Conservation (phyloP, 805 yeast genomes). For the Jamesozyma jinghongensis region DNA sequence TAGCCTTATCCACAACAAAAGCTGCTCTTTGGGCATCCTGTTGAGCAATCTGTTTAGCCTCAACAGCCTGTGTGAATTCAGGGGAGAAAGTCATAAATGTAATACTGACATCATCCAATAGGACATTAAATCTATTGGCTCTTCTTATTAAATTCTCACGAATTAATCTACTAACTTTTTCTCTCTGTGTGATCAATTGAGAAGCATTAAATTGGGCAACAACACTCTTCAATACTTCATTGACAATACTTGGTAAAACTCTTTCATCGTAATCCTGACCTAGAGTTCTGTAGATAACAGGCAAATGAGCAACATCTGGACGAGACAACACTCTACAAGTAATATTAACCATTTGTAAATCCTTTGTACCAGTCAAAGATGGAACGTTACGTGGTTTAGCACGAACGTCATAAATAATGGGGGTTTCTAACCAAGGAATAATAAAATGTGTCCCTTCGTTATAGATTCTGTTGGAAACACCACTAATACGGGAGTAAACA, state of each 20-base stretch:
- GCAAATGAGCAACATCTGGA: conserved; percentile 72
- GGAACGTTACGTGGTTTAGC: conserved; percentile 96
- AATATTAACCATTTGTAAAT: conserved; percentile 96
- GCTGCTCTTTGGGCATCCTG: conserved; percentile 99
- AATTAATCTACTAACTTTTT: conserved; percentile 82
- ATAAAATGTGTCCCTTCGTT: conserved; percentile 93
- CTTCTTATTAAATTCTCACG: conserved; percentile 86
- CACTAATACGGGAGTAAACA: conserved; percentile 77
- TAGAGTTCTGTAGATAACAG: conserved; percentile 80
- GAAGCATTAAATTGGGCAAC: conserved; percentile 99
- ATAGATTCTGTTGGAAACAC: conserved; percentile 74
- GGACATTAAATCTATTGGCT: conserved; percentile 79
- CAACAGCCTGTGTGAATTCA: conserved; percentile 95
- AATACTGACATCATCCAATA: conserved; percentile 90
- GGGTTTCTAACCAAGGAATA: conserved; percentile 91
- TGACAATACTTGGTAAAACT: conserved; percentile 94
- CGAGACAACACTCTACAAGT: conserved; percentile 96
- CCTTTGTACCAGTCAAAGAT: conserved; percentile 95
- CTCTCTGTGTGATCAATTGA: conserved; percentile 98
- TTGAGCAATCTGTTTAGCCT: conserved; percentile 98
- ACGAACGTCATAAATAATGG: conserved; percentile 86
- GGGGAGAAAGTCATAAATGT: conserved; percentile 97
- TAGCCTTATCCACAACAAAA: conserved; percentile 90
- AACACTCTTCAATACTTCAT: conserved; percentile 91
- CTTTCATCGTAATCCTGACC: conserved; percentile 96